A percentile compares a stretch with the other conserved stretches of the same genome.
These are phyloP conservation scores for Aspergillus costaricaensis DNA, from an alignment of 2,329 filamentous ascomycete genomes.

Conservation along the genomic window DNA sequence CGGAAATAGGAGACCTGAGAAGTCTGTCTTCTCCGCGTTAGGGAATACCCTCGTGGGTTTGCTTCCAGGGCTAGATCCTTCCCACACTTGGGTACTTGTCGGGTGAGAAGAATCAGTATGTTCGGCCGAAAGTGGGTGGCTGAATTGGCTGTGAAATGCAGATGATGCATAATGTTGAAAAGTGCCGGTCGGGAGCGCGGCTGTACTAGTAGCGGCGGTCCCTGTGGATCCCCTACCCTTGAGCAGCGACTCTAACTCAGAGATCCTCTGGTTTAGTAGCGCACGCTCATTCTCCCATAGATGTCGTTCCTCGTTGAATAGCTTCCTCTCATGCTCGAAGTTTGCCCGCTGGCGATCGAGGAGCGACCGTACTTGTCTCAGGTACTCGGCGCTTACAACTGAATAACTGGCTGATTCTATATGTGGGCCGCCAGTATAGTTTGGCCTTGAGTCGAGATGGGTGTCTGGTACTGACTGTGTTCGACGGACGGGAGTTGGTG, in stretches of 20 bases:
- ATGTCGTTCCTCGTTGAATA: constrained; percentile 47
- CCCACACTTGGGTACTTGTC: constrained; percentile 42
- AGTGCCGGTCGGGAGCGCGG: constrained; percentile 10
- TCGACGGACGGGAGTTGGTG: constrained; percentile 39
- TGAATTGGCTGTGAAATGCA: constrained; percentile 19
- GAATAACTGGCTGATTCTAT: constrained; percentile 22
- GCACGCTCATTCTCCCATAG: constrained; percentile 48
- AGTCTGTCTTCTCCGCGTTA: constrained; percentile 32
- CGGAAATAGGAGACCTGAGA: constrained; percentile 28
- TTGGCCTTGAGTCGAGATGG: constrained; percentile 33
- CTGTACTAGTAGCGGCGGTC: constrained; percentile 14
- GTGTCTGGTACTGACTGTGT: constrained; percentile 43
- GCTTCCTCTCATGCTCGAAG: constrained; percentile 43
- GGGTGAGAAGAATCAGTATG: constrained; percentile 8
- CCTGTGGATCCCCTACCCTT: constrained; percentile 21
- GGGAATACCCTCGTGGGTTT: constrained; percentile 48
- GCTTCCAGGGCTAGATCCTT: constrained; percentile 43
- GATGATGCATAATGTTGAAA: constrained; percentile 7
- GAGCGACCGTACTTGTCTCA: constrained; percentile 45
- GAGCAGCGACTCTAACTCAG: constrained; percentile 41
- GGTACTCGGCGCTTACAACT: constrained; percentile 38
- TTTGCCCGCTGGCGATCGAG: constrained; percentile 40
- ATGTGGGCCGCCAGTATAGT: constrained; percentile 25
- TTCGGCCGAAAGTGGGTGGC: constrained; percentile 10
- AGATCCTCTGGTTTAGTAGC: constrained; percentile 45